phyloP scores from a whole-genome alignment of 2,329 filamentous ascomycete species.

The Epichloe uncinata region DNA sequence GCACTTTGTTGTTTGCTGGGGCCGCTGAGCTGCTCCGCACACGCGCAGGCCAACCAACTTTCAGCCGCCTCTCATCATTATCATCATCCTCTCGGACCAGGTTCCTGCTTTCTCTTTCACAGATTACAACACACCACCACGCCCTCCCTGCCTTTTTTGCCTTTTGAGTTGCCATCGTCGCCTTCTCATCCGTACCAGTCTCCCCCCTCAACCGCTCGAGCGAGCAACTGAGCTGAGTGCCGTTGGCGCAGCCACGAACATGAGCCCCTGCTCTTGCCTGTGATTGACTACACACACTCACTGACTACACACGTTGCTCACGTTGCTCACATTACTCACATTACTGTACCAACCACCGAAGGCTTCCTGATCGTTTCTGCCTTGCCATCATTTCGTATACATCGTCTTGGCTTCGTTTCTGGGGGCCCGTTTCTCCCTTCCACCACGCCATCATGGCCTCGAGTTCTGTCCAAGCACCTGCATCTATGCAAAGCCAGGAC shows the following conservation, averaged over 20 bases:
- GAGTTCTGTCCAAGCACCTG: slow-evolving; percentile 27
- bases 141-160: neutral
- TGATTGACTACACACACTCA: slow-evolving; percentile 11
- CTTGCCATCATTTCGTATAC: neutral
- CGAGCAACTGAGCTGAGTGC: no score
- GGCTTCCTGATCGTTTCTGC: neutral
- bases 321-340: no score
- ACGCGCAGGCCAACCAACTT: neutral
- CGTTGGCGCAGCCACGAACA: no score
- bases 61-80: slow-evolving; percentile 1
- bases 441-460: slow-evolving; percentile 27
- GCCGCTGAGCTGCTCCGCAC: no score
- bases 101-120: neutral
- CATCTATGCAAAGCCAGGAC: slow-evolving; percentile 26
- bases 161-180: no score
- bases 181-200: slow-evolving; percentile 3
- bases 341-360: neutral
- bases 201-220: no score
- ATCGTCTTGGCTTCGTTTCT: neutral
- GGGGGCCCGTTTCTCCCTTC: neutral
- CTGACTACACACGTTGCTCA: no score
- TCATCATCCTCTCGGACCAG: neutral
- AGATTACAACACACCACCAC: neutral
- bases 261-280: slow-evolving; percentile 11
- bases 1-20: no score